phyloP scores from a whole-genome alignment of 768 basidiomycete genomes.

The Cystofilobasidium macerans region DNA sequence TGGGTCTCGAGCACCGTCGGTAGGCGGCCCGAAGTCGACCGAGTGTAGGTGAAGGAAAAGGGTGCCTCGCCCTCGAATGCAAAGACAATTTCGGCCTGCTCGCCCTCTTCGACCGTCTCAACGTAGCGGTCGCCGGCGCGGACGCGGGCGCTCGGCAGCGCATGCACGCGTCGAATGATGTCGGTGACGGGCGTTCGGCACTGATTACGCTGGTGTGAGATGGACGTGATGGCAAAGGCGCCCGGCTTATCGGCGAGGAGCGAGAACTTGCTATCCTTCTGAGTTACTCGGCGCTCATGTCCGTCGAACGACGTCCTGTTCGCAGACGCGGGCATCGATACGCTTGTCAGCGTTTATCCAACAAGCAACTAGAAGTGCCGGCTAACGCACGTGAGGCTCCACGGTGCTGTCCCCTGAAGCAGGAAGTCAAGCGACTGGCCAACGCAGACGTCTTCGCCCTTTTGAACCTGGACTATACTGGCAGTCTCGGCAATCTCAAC shows the following conservation, averaged over 20 bases:
- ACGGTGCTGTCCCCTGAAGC: constrained; percentile 84
- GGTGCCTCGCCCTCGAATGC: constrained; percentile 82
- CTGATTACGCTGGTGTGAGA: constrained; percentile 83
- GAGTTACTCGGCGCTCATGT: constrained; percentile 37
- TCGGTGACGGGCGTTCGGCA: constrained; percentile 61
- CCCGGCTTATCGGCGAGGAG: constrained; percentile 70
- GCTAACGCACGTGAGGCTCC: constrained; percentile 62
- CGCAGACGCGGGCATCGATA: no score
- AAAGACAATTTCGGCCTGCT: constrained; percentile 81
- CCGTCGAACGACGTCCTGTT: constrained; percentile 43
- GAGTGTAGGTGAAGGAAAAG: constrained; percentile 90
- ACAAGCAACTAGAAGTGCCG: no score
- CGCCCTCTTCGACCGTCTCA: constrained; percentile 85
- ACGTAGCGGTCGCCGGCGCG: constrained; percentile 68
- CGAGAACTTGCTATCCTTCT: constrained; percentile 65
- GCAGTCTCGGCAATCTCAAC: constrained; percentile 95
- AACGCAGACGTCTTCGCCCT: constrained; percentile 70
- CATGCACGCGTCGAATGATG: constrained; percentile 60
- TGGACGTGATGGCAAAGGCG: constrained; percentile 70
- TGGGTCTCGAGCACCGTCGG: constrained; percentile 36
- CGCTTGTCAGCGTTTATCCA: no score
- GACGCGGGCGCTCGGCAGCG: constrained; percentile 78
- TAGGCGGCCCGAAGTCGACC: constrained; percentile 40
- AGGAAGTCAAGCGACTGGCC: constrained; percentile 85
- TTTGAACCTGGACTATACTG: constrained; percentile 72